Evolutionary conservation across 352 stramenopile species (phyloP).

Genomic region (Pythium sukuiense): DNA sequence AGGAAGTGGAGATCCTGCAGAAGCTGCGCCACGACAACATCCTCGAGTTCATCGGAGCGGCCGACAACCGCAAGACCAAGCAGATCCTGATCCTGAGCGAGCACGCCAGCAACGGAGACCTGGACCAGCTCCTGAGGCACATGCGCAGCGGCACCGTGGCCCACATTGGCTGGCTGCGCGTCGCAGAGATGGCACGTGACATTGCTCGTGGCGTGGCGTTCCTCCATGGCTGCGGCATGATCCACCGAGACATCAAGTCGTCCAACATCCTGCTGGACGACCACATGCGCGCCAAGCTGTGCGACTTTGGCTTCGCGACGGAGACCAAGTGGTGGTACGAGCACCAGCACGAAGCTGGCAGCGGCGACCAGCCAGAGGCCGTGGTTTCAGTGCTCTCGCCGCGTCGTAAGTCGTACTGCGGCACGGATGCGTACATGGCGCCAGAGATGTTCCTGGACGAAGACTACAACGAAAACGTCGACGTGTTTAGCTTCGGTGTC

Average conservation of each 20-base stretch:
- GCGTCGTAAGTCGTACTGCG: slow-evolving; percentile 84
- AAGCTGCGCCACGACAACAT: slow-evolving; percentile 69
- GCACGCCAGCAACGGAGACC: slow-evolving; percentile 73
- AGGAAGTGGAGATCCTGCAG: slow-evolving; percentile 74
- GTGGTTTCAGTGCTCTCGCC: slow-evolving; percentile 7
- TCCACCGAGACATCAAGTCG: slow-evolving; percentile 89
- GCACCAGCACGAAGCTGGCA: slow-evolving; percentile 29
- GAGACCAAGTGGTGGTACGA: slow-evolving; percentile 49
- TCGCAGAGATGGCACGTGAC: slow-evolving; percentile 73
- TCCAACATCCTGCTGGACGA: slow-evolving; percentile 85
- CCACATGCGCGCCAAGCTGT: slow-evolving; percentile 70
- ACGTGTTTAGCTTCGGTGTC: slow-evolving; percentile 85
- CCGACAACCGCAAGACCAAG: slow-evolving; percentile 64
- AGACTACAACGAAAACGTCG: slow-evolving; percentile 83
- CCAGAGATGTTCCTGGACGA: slow-evolving; percentile 85
- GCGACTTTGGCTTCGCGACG: slow-evolving; percentile 85
- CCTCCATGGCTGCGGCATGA: slow-evolving; percentile 87
- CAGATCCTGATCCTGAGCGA: slow-evolving; percentile 87
- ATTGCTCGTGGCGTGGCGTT: slow-evolving; percentile 93
- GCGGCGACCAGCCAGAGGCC: slow-evolving; percentile 10
- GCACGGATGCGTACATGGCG: slow-evolving; percentile 85
- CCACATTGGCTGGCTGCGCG: slow-evolving; percentile 62
- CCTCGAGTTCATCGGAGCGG: slow-evolving; percentile 73
- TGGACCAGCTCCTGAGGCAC: slow-evolving; percentile 62
- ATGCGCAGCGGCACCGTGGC: slow-evolving; percentile 44